Percentiles rank a stretch among this genome's conserved stretches.
phyloP scores from a whole-genome alignment of 192 early-diverging fungal species.

The Spinellus fusiger region DNA sequence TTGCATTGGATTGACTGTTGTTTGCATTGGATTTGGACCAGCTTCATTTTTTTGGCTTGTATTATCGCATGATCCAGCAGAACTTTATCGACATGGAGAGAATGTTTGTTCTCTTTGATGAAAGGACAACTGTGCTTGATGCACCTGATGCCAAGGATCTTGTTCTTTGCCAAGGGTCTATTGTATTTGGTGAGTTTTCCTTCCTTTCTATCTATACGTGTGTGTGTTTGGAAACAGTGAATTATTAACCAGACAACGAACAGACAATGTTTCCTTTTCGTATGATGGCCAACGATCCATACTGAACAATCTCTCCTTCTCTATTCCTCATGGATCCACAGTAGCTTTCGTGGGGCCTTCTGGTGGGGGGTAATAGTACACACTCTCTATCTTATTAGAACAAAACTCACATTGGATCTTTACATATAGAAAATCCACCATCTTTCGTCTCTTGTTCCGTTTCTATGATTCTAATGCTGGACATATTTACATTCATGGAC shows the following conservation, averaged over 20 bases:
- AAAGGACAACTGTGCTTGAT: conserved; percentile 58
- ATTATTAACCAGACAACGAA: background rate
- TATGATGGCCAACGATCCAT: conserved; percentile 67
- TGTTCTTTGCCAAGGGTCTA: conserved; percentile 46
- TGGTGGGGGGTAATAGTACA: conserved; percentile 56
- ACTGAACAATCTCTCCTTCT: conserved; percentile 64
- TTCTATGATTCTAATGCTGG: conserved; percentile 84
- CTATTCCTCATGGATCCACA: conserved; percentile 62
- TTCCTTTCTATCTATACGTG: background rate
- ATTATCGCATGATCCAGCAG: conserved; percentile 91
- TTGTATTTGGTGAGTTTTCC: conserved; percentile 44
- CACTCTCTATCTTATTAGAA: no score
- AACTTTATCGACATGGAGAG: conserved; percentile 97
- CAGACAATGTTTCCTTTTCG: conserved; percentile 61
- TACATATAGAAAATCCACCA: conserved; percentile 58
- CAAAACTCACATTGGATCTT: no score
- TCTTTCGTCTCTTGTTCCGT: conserved; percentile 74
- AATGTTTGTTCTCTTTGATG: conserved; percentile 80
- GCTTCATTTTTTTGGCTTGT: conserved; percentile 86
- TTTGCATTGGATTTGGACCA: background rate
- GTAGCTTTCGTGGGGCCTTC: conserved; percentile 75
- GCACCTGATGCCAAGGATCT: conserved; percentile 50
- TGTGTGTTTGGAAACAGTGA: no score
- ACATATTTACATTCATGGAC: conserved; percentile 79
- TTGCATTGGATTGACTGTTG: conserved; percentile 74